Evolutionary conservation across 2,329 filamentous ascomycete species (phyloP), one percentile per base, ranked within the genome.

Genomic region (Talaromyces sp.): DNA sequence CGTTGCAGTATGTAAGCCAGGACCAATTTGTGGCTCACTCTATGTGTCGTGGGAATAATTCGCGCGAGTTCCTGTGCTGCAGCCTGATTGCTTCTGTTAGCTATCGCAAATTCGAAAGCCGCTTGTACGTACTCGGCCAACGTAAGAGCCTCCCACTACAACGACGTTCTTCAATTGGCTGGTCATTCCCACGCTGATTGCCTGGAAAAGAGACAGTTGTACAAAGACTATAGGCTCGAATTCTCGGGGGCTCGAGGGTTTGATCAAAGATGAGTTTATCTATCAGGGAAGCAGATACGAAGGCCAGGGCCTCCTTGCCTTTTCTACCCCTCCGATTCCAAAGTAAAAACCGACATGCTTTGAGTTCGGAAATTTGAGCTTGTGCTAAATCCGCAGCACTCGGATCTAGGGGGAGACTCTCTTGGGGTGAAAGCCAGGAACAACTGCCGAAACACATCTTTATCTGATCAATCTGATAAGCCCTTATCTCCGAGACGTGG

Each of bases 101-200:
- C 28, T 28, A 28, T 21, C 16, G 16, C 28, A 33, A 52, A 52
- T 6, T 8, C 3, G 14, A 50, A 3, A 18, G 16, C 4, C 18
- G 16, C 18, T 8, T 18, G 11, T 52, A 52, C 70, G 66, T 42
- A 75, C 70, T 60, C 71, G 70, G 28, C 73, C 73, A 23, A 76
- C 73, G 60, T 75, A 76, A 4, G 73, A 76, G 7, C 73, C 73
- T 14, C 73, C 73, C 21, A 76, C 68, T 8, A 76, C 72, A 33
- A 76, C 68, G n/a, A 76, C 69, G 60, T 75, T 76, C 16, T 70
- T 71, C 21, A 75, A 61, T n/a, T 69, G 44, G 23, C 44, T 64
- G 7, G 68, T 64, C 73, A 76, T 75, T 39, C 6, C 28, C 3
- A 28, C 28, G 28, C 6, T 28, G 28, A 28, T 40, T 16, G 18